Evolutionary conservation across 176 grass and related monocot species (phyloP), one percentile per base, ranked within the genome.

Genomic region (Echinochloa phyllopogon): DNA sequence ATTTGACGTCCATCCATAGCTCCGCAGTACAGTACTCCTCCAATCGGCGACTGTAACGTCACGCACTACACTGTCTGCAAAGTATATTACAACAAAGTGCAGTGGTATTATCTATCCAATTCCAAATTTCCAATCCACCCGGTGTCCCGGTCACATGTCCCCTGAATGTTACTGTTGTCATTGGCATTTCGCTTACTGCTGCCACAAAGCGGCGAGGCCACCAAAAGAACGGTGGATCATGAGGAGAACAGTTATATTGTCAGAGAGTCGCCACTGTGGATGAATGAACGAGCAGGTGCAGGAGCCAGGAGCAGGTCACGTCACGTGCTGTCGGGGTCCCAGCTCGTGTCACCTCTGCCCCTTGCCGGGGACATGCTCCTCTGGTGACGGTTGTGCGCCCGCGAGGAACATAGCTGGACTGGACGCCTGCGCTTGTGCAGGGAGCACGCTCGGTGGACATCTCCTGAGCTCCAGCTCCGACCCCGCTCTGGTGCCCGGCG

Each of bases 311-410:
- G 53, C 8, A 7, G 2, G 39, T 55, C 65, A 71, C 64, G 39
- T 55, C 65, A 71, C 64, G 56, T 86, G 78, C 45, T 71, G 83
- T 81, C 88, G 53, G 53, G 78, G 40, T 77, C 45, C 56, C 56
- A 41, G 86, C 65, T 55, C 75, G 75, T 74, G 75, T 63, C 78
- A 56, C 18, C 72, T 77, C 63, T 82, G 88, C 53, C 8, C 72
- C 24, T 36, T 86, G 83, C 88, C 84, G 84, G 88, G 59, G 88
- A 86, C 79, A 79, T 24, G 79, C 83, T 10, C 12, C 43, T 47
- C 69, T 67, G 87, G 88, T 66, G 73, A 59, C 79, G 69, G 76
- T 23, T 78, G 74, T 33, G 43, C 44, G 70, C 15, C 23, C 23
- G 76, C 56, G 56, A 64, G 67, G 43, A 49, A 1, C 56, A 12